Percentiles rank a stretch among this genome's conserved stretches.
These are phyloP conservation scores for Oenanthe javanica DNA, from an alignment of 140 eudicot genomes.

Conservation along the genomic window DNA sequence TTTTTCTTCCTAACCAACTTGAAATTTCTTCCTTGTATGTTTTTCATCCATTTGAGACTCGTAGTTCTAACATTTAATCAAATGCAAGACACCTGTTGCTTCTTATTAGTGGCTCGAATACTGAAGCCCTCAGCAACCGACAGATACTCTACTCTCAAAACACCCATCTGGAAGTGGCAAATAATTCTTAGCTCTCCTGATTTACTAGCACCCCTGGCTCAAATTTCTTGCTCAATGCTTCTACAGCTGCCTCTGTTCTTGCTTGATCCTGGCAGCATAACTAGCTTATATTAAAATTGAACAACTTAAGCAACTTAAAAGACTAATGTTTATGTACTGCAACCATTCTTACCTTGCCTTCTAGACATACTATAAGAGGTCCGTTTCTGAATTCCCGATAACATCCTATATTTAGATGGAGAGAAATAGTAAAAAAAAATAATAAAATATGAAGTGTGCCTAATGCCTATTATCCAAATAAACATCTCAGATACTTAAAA, in stretches of 20 bases:
- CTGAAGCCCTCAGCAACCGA: not conserved
- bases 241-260: constrained; percentile 51
- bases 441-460: not conserved
- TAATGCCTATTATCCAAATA: not conserved
- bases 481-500: constrained; percentile 24
- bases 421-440: not conserved
- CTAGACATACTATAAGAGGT: constrained; percentile 48
- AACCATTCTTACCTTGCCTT: constrained; percentile 59
- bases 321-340: not conserved
- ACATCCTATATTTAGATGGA: constrained; percentile 36
- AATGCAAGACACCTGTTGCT: not conserved
- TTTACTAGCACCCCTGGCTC: constrained; percentile 26
- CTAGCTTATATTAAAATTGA: not conserved
- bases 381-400: constrained; percentile 68
- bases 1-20: not conserved
- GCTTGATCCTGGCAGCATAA: constrained; percentile 50
- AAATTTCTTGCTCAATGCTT: constrained; percentile 52
- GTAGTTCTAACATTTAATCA: not conserved
- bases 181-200: constrained; percentile 4
- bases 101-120: not conserved
- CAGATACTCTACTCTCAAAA: not conserved
- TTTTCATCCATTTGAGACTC: not conserved
- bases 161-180: not conserved
- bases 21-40: not conserved
- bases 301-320: not conserved